These are phyloP conservation scores for Daedaleopsis sinensis DNA, from an alignment of 768 basidiomycete genomes.

Conservation along the genomic window DNA sequence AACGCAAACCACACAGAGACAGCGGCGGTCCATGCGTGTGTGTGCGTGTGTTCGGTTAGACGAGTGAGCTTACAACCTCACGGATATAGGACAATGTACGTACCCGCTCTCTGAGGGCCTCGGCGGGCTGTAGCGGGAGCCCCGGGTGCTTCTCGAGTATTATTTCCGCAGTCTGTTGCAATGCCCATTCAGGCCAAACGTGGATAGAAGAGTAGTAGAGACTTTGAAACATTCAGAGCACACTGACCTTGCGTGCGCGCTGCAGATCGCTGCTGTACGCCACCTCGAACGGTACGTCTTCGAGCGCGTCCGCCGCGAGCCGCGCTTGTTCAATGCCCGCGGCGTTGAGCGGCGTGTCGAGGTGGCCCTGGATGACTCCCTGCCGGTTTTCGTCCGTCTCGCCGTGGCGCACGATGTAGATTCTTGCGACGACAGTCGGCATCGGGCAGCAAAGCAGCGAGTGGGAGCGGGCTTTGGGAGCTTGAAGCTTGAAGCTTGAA, in stretches of 20 bases:
- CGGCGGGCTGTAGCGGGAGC: slow-evolving; percentile 44
- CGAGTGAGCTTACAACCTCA: background rate
- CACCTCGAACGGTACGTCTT: slow-evolving; percentile 53
- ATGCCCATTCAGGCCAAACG: too few species aligned
- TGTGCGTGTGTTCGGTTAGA: background rate
- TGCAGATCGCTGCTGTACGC: slow-evolving; percentile 75
- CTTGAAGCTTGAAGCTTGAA: too few species aligned
- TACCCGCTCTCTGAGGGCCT: slow-evolving; percentile 68
- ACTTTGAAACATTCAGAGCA: background rate
- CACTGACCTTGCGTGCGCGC: slow-evolving; percentile 62
- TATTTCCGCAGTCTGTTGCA: slow-evolving; percentile 61
- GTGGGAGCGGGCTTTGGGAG: too few species aligned
- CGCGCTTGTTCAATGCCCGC: slow-evolving; percentile 61
- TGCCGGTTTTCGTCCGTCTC: slow-evolving; percentile 72
- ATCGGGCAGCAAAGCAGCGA: background rate
- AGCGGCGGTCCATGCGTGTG: background rate
- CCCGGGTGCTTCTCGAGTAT: slow-evolving; percentile 59
- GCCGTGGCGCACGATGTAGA: slow-evolving; percentile 78
- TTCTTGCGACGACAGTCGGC: slow-evolving; percentile 34
- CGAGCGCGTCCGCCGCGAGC: slow-evolving; percentile 56
- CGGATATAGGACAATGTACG: slow-evolving; percentile 21
- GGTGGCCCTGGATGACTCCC: slow-evolving; percentile 74
- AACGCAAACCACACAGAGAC: background rate
- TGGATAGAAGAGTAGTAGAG: too few species aligned
- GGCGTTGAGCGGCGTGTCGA: slow-evolving; percentile 68